Evolutionary conservation across 352 stramenopile species (phyloP), one percentile per base, ranked within the genome.

Genomic region (Blastocystis sp.): DNA sequence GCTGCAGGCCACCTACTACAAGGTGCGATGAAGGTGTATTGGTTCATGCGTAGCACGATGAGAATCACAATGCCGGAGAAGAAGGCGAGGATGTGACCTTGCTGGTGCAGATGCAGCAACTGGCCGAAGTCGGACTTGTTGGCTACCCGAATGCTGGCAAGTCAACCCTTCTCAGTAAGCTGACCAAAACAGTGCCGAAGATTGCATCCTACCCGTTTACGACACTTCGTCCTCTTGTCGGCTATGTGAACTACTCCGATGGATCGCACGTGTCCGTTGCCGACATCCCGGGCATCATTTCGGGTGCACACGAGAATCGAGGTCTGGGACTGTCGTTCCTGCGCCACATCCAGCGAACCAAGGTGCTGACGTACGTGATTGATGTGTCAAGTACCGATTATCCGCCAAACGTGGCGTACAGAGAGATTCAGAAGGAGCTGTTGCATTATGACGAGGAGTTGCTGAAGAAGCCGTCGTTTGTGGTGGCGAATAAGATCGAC

Each of bases 61-160:
- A 81, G 24, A 19, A 79, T 82, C 69, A 81, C 52, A 81, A 80
- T 63, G 93, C 95, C 89, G 97, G 97, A 14, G 94, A 96, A 84
- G 93, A 94, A 0, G 97, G 97, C 9, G 93, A 94, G 3, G 94
- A 95, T 76, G 91, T 96, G 89, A 98, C 97, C 92, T 93, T 98
- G 66, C 93, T 95, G 78, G 89, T 99, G n/a, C 96, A 98, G 90
- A 92, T 99, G 52, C 98, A 98, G 92, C 93, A 95, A 7, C 98
- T 99, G 87, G 97, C 97, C 3, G 97, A 99, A 90, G 93, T 99
- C 59, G 97, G 96, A 21, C 92, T 99, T 1, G 96, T 99, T 1
- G 97, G 97, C 28, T 98, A 98, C 89, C 97, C 97, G 0, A 99
- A 99, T 91, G 97, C 97, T 0, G 97, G 97, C 88, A 99, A 99